Base-by-base conservation (phyloP, 129 eudicot species). In the Pittosporum tobira region DNA sequence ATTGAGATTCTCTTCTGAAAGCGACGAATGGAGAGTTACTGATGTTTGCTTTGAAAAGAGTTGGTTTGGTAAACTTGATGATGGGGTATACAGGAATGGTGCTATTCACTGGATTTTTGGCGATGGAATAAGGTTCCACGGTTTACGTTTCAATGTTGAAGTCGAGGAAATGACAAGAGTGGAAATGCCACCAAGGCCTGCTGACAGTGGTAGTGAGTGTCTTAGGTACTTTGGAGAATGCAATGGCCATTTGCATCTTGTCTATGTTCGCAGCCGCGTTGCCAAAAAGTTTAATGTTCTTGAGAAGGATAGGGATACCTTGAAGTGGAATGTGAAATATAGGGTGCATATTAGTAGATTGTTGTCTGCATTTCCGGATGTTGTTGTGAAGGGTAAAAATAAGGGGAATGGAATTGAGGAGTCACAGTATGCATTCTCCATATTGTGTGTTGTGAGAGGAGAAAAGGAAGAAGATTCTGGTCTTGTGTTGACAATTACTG, bases 261-360 rank as follows among this genome's bases (percentile, higher is more conserved):
- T 30, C 7, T 30, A 4, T 37, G 43, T 37, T 37, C 43, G 9
- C 5, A 37, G 13, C 9, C 1, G 9, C 11, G 5, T 3, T 37
- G 38, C 54, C 22, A 49, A 29, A 9, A 36, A 7, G 7, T 48
- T 64, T 4, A 18, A 18, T 20, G 61, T 71, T 5, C 57, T 28
- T 22, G 74, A 61, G 24, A 48, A 19, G 15, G 52, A 48, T 20
- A 48, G 15, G 24, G 52, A 19, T 7, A 48, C 52, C 12, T 27
- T 38, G 4, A 36, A 21, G 22, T 69, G 74, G 74, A 51, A 31
- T n/a, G 36, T 69, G 57, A 69, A 61, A 48, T 69, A 51, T 27
- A 34, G 30, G 12, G 51, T 69, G 14, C 11, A 51, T 53, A 45
- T 69, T 27, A 48, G 34, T 1, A 29, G 34, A 5, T 15, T 61